These are phyloP conservation scores for Trichoderma semiorbis DNA, from an alignment of 2,329 filamentous ascomycete species.

Conservation along the genomic window DNA sequence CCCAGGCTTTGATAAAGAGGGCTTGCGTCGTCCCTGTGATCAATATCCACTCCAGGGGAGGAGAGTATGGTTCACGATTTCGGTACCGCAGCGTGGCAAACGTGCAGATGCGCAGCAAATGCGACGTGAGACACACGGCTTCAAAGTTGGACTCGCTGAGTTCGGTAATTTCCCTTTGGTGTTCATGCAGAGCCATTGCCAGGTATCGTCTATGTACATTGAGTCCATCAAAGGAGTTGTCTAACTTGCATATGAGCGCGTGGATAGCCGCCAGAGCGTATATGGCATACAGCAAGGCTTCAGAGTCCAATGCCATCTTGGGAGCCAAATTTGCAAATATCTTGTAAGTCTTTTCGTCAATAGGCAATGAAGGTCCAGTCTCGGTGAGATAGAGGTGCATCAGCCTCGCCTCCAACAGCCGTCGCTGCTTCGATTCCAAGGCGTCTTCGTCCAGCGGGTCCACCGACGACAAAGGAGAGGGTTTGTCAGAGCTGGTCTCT, in stretches of 20 bases:
- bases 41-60: slow-evolving; percentile 23
- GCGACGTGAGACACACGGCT: slow-evolving; percentile 20
- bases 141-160: slow-evolving; percentile 17
- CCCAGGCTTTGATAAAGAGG: slow-evolving; percentile 13
- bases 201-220: slow-evolving; percentile 21
- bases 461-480: neutral
- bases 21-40: slow-evolving; percentile 21
- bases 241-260: slow-evolving; percentile 13
- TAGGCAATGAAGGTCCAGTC: slow-evolving; percentile 17
- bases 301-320: slow-evolving; percentile 19
- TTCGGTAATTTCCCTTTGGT: slow-evolving; percentile 18
- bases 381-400: slow-evolving; percentile 23
- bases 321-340: slow-evolving; percentile 19
- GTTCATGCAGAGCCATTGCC: slow-evolving; percentile 21
- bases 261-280: slow-evolving; percentile 23
- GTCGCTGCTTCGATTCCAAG: slow-evolving; percentile 21
- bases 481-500: neutral
- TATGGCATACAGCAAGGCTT: slow-evolving; percentile 22
- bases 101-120: slow-evolving; percentile 19
- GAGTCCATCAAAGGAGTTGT: slow-evolving; percentile 10
- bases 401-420: slow-evolving; percentile 20
- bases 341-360: slow-evolving; percentile 20
- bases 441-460: slow-evolving; percentile 14
- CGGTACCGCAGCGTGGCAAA: slow-evolving; percentile 22
- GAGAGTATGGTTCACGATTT: slow-evolving; percentile 17